Percentiles rank a stretch among this genome's conserved stretches.
Conservation (phyloP, 495 filamentous ascomycete genomes). For the Aspergillus saccharolyticus region DNA sequence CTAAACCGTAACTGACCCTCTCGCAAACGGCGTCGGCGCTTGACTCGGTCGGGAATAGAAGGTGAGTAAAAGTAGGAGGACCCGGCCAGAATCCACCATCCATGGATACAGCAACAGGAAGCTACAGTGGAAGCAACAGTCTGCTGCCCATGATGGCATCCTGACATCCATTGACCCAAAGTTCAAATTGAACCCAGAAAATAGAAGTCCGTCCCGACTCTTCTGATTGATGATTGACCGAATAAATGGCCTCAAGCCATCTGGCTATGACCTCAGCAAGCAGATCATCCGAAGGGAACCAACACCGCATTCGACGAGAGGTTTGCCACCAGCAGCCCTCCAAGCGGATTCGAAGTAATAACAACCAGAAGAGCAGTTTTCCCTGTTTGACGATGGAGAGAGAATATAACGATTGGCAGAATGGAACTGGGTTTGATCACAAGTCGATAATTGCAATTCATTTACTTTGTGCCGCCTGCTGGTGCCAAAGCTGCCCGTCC, state of each 20-base stretch:
- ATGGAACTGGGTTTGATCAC: neutral
- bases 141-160: neutral
- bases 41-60: neutral
- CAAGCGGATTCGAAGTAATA: neutral
- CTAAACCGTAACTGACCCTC: neutral
- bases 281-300: neutral
- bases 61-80: neutral
- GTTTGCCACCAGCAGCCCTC: neutral
- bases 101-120: neutral
- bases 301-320: neutral
- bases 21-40: neutral
- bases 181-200: neutral
- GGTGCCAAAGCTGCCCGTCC: neutral
- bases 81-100: neutral
- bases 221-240: neutral
- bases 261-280: conserved; percentile 3
- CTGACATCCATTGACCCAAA: neutral
- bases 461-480: neutral
- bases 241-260: neutral
- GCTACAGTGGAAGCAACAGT: too few relatives aligned
- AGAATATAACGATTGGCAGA: neutral
- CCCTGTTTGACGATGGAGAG: neutral
- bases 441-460: neutral
- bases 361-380: neutral
- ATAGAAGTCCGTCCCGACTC: neutral